Evolutionary conservation across 1,284 basidiomycete species (phyloP).

Genomic region (Naganishia sp.): DNA sequence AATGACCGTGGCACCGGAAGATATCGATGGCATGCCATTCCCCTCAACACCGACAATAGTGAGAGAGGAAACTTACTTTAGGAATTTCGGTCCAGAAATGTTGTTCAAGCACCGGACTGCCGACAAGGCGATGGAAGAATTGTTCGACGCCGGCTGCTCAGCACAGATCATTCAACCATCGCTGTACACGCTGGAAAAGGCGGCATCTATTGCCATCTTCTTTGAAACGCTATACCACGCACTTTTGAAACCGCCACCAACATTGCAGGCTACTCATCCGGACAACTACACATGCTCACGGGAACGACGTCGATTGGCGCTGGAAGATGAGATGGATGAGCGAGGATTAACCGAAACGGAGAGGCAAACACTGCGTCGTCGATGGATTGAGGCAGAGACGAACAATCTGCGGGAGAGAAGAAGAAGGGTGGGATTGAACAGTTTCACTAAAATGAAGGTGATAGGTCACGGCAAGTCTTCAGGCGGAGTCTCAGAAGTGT

Average conservation of each 20-base stretch:
- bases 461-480: slow-evolving; percentile 80
- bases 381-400: slow-evolving; percentile 84
- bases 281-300: slow-evolving; percentile 71
- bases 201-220: slow-evolving; percentile 87
- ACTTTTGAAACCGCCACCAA: slow-evolving; percentile 59
- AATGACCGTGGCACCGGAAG: slow-evolving; percentile 24
- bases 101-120: not conserved
- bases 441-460: slow-evolving; percentile 87
- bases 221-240: slow-evolving; percentile 96
- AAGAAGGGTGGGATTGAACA: slow-evolving; percentile 75
- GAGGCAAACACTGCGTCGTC: slow-evolving; percentile 69
- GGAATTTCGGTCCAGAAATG: not conserved
- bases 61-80: not conserved
- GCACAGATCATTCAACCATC: slow-evolving; percentile 68
- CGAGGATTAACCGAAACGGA: slow-evolving; percentile 70
- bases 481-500: not conserved
- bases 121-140: not conserved
- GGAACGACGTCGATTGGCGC: slow-evolving; percentile 76
- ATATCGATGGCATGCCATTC: slow-evolving; percentile 31
- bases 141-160: not conserved
- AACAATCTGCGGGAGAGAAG: slow-evolving; percentile 82
- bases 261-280: slow-evolving; percentile 47
- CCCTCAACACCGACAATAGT: slow-evolving; percentile 21
- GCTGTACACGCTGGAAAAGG: slow-evolving; percentile 86
- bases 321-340: slow-evolving; percentile 81